Percentiles rank a stretch among this genome's conserved stretches.
Evolutionary conservation across 495 filamentous ascomycete species (phyloP).

Genomic region (Trichoderma erinaceum): DNA sequence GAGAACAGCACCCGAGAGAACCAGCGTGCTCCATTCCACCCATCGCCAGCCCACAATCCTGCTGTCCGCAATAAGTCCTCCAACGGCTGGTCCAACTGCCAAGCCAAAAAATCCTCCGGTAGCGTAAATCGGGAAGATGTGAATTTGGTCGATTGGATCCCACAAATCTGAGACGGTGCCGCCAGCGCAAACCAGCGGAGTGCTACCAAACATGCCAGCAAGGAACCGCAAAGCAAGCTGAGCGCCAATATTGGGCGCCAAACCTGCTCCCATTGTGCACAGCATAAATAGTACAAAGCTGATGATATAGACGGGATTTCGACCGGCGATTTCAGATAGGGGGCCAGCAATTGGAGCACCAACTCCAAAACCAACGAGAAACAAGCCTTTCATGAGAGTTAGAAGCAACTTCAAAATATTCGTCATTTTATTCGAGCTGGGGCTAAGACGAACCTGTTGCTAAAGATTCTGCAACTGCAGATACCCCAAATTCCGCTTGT

Average conservation of each 20-base stretch:
- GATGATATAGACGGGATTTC: constrained; percentile 62
- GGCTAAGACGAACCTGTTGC: constrained; percentile 40
- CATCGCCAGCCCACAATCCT: constrained; percentile 54
- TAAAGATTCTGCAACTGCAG: constrained; percentile 46
- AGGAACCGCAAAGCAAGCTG: constrained; percentile 67
- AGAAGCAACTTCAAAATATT: constrained; percentile 21
- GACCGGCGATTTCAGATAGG: constrained; percentile 61
- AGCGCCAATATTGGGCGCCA: constrained; percentile 63
- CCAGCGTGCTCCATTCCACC: constrained; percentile 66
- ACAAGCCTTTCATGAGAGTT: constrained; percentile 67
- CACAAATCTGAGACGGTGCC: constrained; percentile 78
- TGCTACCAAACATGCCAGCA: constrained; percentile 62
- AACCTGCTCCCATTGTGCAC: constrained; percentile 68
- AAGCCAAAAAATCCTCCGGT: constrained; percentile 37
- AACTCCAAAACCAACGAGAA: constrained; percentile 52
- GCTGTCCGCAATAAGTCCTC: constrained; percentile 60
- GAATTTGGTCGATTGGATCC: constrained; percentile 58
- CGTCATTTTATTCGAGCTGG: constrained; percentile 37
- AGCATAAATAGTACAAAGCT: constrained; percentile 63
- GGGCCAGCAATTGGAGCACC: constrained; percentile 40
- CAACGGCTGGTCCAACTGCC: constrained; percentile 39
- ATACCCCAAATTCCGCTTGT: constrained; percentile 41
- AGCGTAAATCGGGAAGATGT: constrained; percentile 56
- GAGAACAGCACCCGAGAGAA: constrained; percentile 58
- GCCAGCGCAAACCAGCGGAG: constrained; percentile 72